Base-by-base conservation (phyloP, 116 monocot species). In the Zostera marina region DNA sequence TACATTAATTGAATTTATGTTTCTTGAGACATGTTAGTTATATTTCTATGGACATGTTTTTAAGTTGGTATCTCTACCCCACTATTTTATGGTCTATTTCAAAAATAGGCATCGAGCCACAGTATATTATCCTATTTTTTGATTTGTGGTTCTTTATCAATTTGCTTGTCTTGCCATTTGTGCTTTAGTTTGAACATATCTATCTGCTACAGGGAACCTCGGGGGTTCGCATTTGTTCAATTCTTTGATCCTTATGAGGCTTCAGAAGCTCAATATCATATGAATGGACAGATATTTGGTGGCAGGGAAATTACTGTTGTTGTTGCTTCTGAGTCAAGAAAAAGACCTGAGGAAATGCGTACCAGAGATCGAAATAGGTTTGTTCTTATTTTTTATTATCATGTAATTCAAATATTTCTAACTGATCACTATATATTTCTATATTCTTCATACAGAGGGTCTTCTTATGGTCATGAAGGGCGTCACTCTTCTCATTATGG, bases 201-300 rank as follows among this genome's bases (percentile, higher is more conserved):
- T 24, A 61, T 46, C 15, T n/a, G 25, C 25, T 44, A 67, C 83
- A 94, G 94, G 66, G 85, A 88, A 24, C 88, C 94, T 11, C 70
- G 88, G n/a, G 94, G 88, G 1, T 94, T 94, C 82, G 94, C 77
- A 44, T 94, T 94, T 63, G 81, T 94, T 65, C 73, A 94, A 60
- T 94, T 79, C 60, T 73, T 94, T 59, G 88, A 88, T 63, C 69
- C 88, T 42, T 75, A 71, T 58, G 94, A 94, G 77, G 94, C 94
- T 9, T 71, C 85, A 4, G 94, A 94, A 57, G 94, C 94, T 25
- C 88, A 94, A 56, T 84, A 88, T 73, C 88, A 81, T 56, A 94
- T 94, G 94, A 84, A 94, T 72, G 77, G 77, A 2, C 88, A 85
- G 54, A 52, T 77, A 9, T 80, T 94, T 76, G 70, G 74, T 54